A percentile compares a stretch with the other conserved stretches of the same genome.
These are phyloP conservation scores for Combretum micranthum DNA, from an alignment of 345 rosid species.

Conservation along the genomic window DNA sequence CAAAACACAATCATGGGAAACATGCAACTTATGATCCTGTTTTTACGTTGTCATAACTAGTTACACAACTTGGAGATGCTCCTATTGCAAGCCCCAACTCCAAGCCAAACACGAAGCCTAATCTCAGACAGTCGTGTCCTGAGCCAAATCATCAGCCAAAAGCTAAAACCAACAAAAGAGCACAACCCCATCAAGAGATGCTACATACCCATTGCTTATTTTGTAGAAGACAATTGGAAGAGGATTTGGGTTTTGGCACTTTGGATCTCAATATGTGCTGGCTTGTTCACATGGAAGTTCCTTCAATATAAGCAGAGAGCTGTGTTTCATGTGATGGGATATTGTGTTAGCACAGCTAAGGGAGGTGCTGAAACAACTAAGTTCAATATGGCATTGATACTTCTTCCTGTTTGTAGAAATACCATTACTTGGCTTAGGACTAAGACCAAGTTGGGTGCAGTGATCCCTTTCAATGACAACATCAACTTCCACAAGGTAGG, in stretches of 20 bases:
- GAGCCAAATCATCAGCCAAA: slow-evolving; percentile 62
- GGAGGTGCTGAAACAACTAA: slow-evolving; percentile 75
- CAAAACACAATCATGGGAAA: no score
- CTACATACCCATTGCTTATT: slow-evolving; percentile 28
- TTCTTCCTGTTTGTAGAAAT: slow-evolving; percentile 72
- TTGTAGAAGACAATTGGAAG: slow-evolving; percentile 73
- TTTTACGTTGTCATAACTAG: slow-evolving; percentile 16
- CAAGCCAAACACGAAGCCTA: slow-evolving; percentile 35
- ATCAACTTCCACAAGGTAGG: slow-evolving; percentile 80
- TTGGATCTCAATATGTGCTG: slow-evolving; percentile 53
- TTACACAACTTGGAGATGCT: slow-evolving; percentile 62
- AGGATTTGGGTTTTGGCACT: slow-evolving; percentile 70
- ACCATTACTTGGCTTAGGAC: slow-evolving; percentile 75
- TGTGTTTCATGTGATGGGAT: slow-evolving; percentile 63
- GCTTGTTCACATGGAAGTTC: slow-evolving; percentile 77
- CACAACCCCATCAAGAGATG: slow-evolving; percentile 46
- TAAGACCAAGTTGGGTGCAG: slow-evolving; percentile 43
- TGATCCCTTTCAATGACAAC: slow-evolving; percentile 72
- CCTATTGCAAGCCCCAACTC: slow-evolving; percentile 64
- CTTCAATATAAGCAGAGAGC: slow-evolving; percentile 51
- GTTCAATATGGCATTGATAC: slow-evolving; percentile 84
- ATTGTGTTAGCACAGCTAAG: slow-evolving; percentile 69
- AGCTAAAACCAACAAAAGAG: slow-evolving; percentile 64
- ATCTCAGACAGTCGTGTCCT: slow-evolving; percentile 36
- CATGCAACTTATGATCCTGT: not conserved